A percentile compares a stretch with the other conserved stretches of the same genome.
Evolutionary conservation across 345 rosid species (phyloP).

Genomic region (Hevea brasiliensis): DNA sequence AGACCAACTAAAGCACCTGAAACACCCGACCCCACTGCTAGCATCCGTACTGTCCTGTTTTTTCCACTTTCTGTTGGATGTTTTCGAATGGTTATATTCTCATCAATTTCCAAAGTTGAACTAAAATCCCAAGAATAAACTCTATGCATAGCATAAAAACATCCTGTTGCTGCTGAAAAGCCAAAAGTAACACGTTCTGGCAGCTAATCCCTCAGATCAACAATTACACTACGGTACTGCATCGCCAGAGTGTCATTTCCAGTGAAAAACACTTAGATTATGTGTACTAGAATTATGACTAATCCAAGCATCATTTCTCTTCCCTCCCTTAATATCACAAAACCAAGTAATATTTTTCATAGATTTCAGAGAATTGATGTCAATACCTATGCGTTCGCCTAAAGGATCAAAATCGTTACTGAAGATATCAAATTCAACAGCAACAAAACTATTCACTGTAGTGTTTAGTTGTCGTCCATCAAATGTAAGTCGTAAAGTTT

Average conservation of each 20-base stretch:
- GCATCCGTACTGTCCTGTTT: not conserved
- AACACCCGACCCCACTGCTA: conserved; percentile 9
- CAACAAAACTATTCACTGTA: conserved; percentile 33
- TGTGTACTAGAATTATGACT: conserved; percentile 45
- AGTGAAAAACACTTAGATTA: conserved; percentile 46
- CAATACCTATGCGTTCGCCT: conserved; percentile 49
- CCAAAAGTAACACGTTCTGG: conserved; percentile 23
- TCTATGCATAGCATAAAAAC: conserved; percentile 8
- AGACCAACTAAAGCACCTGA: not conserved
- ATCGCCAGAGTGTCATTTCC: no score
- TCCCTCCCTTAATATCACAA: conserved; percentile 35
- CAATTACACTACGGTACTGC: conserved; percentile 11
- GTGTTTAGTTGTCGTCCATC: conserved; percentile 28
- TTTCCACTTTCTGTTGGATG: not conserved
- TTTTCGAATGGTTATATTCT: not conserved
- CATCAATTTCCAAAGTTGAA: conserved; percentile 16
- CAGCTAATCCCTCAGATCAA: conserved; percentile 16
- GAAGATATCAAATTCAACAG: conserved; percentile 55
- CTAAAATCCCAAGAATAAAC: conserved; percentile 20
- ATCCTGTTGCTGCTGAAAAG: conserved; percentile 29
- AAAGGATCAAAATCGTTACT: conserved; percentile 43
- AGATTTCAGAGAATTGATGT: conserved; percentile 47
- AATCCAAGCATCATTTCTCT: conserved; percentile 45
- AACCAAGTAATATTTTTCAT: conserved; percentile 34
- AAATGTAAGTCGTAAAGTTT: conserved; percentile 13